Base-by-base conservation (phyloP, 179 eudicot species). In the Gypsophila paniculata region DNA sequence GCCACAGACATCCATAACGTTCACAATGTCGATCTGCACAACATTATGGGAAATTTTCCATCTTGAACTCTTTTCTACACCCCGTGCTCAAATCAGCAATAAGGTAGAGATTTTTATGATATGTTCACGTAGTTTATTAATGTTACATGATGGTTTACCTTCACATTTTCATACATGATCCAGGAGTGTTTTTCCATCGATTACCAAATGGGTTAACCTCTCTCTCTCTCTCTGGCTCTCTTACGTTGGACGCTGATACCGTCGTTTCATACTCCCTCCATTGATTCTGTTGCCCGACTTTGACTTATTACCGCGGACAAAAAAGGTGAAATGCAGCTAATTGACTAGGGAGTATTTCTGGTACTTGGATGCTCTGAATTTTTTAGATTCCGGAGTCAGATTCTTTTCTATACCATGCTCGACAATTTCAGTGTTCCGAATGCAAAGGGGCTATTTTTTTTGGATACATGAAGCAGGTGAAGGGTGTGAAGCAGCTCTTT, bases 1-100 rank as follows among this genome's bases (percentile, higher is more conserved):
- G 76, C 65, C 7, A 66, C 77, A n/a, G 52, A 49, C 63, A 68
- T 75, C 17, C 51, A 74, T 25, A 57, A 46, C 46, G 34, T 75
- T 21, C 70, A 69, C 73, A 71, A 58, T 53, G 44, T 71, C 26
- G 82, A 76, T 48, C 36, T 60, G 59, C 76, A 74, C 71, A 70
- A 54, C 54, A 66, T 63, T 29, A 64, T 57, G 52, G 71, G 75
- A 53, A 73, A 60, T 54, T 82, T 67, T 70, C 72, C 75, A 51
- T 68, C 82, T 19, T 83, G 61, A 81, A 61, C 57, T 8, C 38
- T 48, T 67, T 53, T 10, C 57, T 42, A 1, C 6, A 49, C 69
- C 46, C 52, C 13, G 60, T 23, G 0, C 42, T 49, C 6, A 51
- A 53, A 39, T 58, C 32, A 26, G 22, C 73, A 78, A 78, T 79